Base-by-base conservation (phyloP, 2,329 filamentous ascomycete species). In the Microdochium trichocladiopsis region DNA sequence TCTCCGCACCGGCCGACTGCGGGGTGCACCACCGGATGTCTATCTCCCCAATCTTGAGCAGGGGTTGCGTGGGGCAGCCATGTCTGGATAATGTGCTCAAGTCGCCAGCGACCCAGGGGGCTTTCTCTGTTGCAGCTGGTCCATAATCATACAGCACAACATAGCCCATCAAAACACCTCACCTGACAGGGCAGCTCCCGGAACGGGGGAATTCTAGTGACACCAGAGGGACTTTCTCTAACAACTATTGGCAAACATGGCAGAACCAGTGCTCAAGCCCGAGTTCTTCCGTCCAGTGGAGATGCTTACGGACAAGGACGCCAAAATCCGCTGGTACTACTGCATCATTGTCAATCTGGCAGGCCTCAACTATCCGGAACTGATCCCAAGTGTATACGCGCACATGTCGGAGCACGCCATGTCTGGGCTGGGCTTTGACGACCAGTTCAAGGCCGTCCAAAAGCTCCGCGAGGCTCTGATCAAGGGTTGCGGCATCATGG, bases 381-480 rank as follows among this genome's bases (percentile, higher is more conserved):
- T 57, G 10, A 51, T 57, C 14, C 56, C 56, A 21, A 37, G 50
- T 18, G 56, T 57, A 8, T 57, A 55, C 36, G 25, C 36, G 16
- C 56, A 57, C 49, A 47, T 57, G 18, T 16, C 36, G 8, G 18
- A 37, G 3, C 33, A 56, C 48, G 21, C 56, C 24, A 47, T 57
- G 8, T n/a, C 31, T 2, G 23, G 25, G 11, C 36, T 56, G 14
- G 22, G 21, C 47, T 33, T 49, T 31, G 56, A 55, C 12, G 49
- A 53, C 21, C 52, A 47, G 47, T 43, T 49, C 23, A 18, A 48
- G 14, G 37, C 47, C 10, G 31, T 49, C 14, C 25, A 45, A n/a
- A 51, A 50, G n/a, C 23, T 57, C 2, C 47, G 56, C 8, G 56
- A 57, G 51, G 56, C 52, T 24, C 25, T 57, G 28, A 57, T 56